phyloP scores from a whole-genome alignment of 2,329 filamentous ascomycete species.

The Colletotrichum sp. region DNA sequence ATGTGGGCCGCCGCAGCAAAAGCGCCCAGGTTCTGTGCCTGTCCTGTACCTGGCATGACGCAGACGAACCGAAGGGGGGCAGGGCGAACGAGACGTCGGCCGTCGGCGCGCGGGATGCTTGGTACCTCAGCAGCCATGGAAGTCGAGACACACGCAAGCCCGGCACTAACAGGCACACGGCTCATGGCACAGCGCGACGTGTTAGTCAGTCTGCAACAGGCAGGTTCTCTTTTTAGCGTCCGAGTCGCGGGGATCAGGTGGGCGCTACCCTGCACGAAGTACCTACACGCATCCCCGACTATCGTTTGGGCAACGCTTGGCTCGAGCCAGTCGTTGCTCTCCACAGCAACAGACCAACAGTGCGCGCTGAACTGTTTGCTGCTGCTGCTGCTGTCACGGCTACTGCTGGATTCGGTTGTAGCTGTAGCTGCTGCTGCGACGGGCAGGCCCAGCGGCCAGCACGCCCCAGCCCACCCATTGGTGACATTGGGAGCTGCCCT shows the following conservation, averaged over 20 bases:
- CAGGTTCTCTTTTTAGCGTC: conserved; percentile 15
- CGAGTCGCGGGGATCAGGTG: not conserved
- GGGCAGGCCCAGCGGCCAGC: not conserved
- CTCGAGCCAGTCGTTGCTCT: conserved; percentile 11
- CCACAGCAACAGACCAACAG: conserved; percentile 13
- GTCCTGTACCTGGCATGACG: conserved; percentile 16
- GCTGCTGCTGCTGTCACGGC: not conserved
- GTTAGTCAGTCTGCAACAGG: conserved; percentile 15
- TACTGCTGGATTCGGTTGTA: not conserved
- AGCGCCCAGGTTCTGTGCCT: not conserved
- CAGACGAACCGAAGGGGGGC: not conserved
- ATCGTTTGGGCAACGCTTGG: conserved; percentile 10
- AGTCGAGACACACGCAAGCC: not conserved
- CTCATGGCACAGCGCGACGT: not conserved
- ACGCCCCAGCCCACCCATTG: not conserved
- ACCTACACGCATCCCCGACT: not conserved
- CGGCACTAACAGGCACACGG: not conserved
- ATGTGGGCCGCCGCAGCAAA: not conserved
- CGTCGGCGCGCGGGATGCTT: not conserved
- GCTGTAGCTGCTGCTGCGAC: not conserved
- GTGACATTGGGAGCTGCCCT: not conserved
- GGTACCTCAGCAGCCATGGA: not conserved
- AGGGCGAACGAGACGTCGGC: not conserved
- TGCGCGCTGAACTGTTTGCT: not conserved
- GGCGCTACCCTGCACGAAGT: not conserved